These are phyloP conservation scores for Mycena epipterygia DNA, from an alignment of 768 basidiomycete genomes.

Conservation along the genomic window DNA sequence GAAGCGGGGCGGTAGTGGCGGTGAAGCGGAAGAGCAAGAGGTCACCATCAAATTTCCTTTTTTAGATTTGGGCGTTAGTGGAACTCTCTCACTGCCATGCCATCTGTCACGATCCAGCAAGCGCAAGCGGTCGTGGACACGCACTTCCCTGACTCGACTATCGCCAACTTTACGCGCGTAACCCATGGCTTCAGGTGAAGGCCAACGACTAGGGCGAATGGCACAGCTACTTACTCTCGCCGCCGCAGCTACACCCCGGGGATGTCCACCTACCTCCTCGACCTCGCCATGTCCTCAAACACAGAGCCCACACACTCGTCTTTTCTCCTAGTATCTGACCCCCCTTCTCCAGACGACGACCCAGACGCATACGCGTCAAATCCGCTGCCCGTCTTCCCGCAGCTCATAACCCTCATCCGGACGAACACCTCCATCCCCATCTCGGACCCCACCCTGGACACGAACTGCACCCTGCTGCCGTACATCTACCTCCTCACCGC, in stretches of 20 bases:
- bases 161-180: constrained; percentile 37
- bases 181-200: constrained; percentile 49
- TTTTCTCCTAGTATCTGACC: constrained; percentile 36
- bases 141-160: constrained; percentile 38
- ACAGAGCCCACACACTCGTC: constrained; percentile 43
- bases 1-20: too few relatives aligned
- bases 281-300: constrained; percentile 40
- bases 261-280: constrained; percentile 42
- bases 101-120: constrained; percentile 30
- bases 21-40: too few relatives aligned
- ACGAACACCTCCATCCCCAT: constrained; percentile 64
- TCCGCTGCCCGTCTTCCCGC: constrained; percentile 52
- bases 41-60: background rate
- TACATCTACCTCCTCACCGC: constrained; percentile 67
- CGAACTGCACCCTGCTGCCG: constrained; percentile 58
- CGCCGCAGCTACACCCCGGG: constrained; percentile 44
- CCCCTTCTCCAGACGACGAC: background rate
- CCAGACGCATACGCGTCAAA: constrained; percentile 48
- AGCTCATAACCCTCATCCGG: constrained; percentile 58
- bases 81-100: background rate
- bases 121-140: constrained; percentile 46
- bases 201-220: background rate
- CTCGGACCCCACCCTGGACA: constrained; percentile 63
- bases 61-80: background rate
- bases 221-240: background rate